Evolutionary conservation across 2,329 filamentous ascomycete genomes (phyloP).

Genomic region (Alternaria hordeiaustralica): DNA sequence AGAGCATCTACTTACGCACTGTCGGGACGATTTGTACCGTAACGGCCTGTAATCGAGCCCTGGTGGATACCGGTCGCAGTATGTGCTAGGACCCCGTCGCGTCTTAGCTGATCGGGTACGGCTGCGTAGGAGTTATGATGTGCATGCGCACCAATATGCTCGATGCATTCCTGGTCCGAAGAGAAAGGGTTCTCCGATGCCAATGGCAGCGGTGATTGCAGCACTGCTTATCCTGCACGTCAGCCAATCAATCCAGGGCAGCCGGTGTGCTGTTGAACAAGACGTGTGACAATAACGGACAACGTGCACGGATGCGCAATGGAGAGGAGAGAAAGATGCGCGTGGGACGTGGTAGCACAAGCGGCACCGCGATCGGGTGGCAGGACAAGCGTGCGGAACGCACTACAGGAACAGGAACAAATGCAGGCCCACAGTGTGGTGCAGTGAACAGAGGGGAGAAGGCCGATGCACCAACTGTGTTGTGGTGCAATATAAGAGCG

Average conservation of each 20-base stretch:
- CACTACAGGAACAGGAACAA: conserved; percentile 43
- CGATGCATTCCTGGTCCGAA: conserved; percentile 55
- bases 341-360: conserved; percentile 46
- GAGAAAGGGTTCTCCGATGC: conserved; percentile 52
- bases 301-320: conserved; percentile 44
- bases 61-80: conserved; percentile 55
- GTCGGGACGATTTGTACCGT: conserved; percentile 61
- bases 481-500: conserved; percentile 40
- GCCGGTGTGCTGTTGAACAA: conserved; percentile 40
- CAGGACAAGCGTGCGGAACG: conserved; percentile 38
- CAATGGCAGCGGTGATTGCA: conserved; percentile 52
- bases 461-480: conserved; percentile 30
- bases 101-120: conserved; percentile 58
- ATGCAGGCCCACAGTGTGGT: conserved; percentile 39
- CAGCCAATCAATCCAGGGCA: conserved; percentile 48
- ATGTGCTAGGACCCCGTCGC: conserved; percentile 58
- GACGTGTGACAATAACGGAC: conserved; percentile 47
- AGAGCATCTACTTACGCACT: conserved; percentile 59
- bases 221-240: conserved; percentile 51
- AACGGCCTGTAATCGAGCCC: conserved; percentile 57
- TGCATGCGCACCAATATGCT: conserved; percentile 54
- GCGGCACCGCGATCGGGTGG: conserved; percentile 44
- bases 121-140: conserved; percentile 53
- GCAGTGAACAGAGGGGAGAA: conserved; percentile 29
- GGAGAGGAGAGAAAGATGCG: conserved; percentile 30